Base-by-base conservation (phyloP, 257 asterid species). In the Jaltomata sinuosa region DNA sequence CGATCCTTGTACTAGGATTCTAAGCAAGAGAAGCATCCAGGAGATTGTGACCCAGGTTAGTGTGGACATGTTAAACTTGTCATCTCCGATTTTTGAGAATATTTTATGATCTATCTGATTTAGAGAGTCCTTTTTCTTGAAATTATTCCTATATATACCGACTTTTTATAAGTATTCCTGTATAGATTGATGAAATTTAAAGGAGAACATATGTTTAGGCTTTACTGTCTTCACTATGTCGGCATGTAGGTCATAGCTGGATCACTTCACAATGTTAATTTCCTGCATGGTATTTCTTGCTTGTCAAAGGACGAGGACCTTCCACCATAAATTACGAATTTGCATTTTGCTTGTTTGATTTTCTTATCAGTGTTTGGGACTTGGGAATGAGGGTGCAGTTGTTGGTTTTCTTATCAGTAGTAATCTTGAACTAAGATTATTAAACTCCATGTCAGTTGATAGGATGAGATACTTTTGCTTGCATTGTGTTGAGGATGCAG, bases 21-120 rank as follows among this genome's bases (percentile, higher is more conserved):
- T 96, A 80, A 92, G 95, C 87, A 94, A 93, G 89, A 91, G 98
- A 87, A 94, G 96, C 90, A 92, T 96, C 89, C 96, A 92, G 82
- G 99, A 93, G 67, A 88, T 96, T 53, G 88, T 96, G 67, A 87
- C 90, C 85, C 97, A 94, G 97, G 99, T 95, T 82, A 84, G 61
- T 49, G 61, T 76, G 38, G 42, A 76, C 81, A 27, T 49, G 81
- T 32, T 76, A 77, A 77, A 77, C 45, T 77, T 5, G 22, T 32
- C 7, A 34, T 50, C 47, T 4, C 27, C 50, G 0, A 61, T 32
- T 62, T 19, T 22, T 82, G 55, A 25, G 31, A 69, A 22, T 74
- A 36, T 59, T 74, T 53, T 16, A 49, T 25, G 47, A 81, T 62
- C 54, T 36, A 47, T 49, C 29, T 38, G 32, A 52, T 68, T 25